A percentile compares a stretch with the other conserved stretches of the same genome.
Conservation (phyloP, 495 filamentous ascomycete genomes). For the Thermochaetoides thermophila region DNA sequence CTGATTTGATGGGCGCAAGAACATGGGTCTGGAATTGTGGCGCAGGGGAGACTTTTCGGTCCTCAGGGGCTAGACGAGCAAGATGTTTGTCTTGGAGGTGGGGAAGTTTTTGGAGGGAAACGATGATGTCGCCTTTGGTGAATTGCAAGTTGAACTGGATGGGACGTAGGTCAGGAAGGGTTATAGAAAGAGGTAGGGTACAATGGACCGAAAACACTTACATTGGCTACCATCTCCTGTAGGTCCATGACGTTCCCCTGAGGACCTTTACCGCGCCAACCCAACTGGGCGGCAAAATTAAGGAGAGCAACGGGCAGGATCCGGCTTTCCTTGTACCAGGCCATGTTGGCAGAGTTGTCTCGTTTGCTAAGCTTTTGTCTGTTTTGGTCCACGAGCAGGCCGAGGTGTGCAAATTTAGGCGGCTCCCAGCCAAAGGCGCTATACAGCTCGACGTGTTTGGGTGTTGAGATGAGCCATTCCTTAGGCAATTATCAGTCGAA, state of each 20-base stretch:
- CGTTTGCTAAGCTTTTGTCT: slow-evolving; percentile 86
- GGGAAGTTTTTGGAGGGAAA: slow-evolving; percentile 64
- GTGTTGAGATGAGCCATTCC: slow-evolving; percentile 93
- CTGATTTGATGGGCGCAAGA: slow-evolving; percentile 2
- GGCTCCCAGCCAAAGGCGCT: slow-evolving; percentile 77
- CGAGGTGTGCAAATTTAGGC: slow-evolving; percentile 76
- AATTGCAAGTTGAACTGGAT: slow-evolving; percentile 69
- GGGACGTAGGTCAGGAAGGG: neutral
- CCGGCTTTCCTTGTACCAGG: slow-evolving; percentile 48
- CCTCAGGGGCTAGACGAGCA: slow-evolving; percentile 7
- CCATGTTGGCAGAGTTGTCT: slow-evolving; percentile 53
- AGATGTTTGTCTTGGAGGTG: slow-evolving; percentile 66
- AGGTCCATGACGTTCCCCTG: slow-evolving; percentile 52
- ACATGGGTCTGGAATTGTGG: slow-evolving; percentile 9
- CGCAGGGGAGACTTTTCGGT: neutral
- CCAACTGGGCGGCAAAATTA: slow-evolving; percentile 75
- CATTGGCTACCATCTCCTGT: slow-evolving; percentile 51
- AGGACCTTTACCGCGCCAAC: slow-evolving; percentile 39
- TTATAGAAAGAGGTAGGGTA: neutral
- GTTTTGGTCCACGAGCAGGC: slow-evolving; percentile 60
- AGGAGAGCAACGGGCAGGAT: slow-evolving; percentile 59
- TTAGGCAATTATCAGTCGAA: too few species aligned
- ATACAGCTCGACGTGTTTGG: slow-evolving; percentile 77
- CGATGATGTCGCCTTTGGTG: slow-evolving; percentile 77
- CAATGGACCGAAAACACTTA: slow-evolving; percentile 15